A percentile compares a stretch with the other conserved stretches of the same genome.
Evolutionary conservation across 2,329 filamentous ascomycete species (phyloP).

Genomic region (Cladosporium phlei): DNA sequence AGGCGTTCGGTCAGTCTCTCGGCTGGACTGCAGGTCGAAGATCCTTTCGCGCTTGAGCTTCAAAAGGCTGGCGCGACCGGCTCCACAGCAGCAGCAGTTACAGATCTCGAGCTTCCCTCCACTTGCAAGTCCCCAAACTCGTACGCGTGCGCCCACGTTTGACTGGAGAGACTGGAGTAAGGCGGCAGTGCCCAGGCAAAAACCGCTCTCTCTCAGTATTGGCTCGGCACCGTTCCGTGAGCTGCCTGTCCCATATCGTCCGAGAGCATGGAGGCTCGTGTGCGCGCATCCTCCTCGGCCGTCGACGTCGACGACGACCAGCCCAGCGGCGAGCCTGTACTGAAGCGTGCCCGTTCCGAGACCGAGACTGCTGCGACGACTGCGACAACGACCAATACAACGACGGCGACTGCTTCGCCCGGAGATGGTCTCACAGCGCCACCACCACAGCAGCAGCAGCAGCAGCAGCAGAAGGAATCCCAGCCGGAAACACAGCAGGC

Average conservation of each 20-base stretch:
- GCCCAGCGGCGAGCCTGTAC: slow-evolving; percentile 17
- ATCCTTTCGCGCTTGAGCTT: not conserved
- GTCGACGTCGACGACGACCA: slow-evolving; percentile 14
- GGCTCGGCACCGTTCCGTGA: slow-evolving; percentile 8
- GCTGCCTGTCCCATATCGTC: not conserved
- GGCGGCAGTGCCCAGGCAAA: slow-evolving; percentile 7
- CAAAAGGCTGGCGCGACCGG: slow-evolving; percentile 7
- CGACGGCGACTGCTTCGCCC: slow-evolving; percentile 1
- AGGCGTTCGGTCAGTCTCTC: not conserved
- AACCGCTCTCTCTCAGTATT: slow-evolving; percentile 6
- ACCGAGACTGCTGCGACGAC: slow-evolving; percentile 7
- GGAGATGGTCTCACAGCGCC: slow-evolving; percentile 2
- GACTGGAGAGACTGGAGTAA: slow-evolving; percentile 6
- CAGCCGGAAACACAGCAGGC: slow-evolving; percentile 11
- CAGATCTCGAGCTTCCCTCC: slow-evolving; percentile 8
- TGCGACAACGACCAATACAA: slow-evolving; percentile 1
- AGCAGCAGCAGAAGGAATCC: slow-evolving; percentile 1
- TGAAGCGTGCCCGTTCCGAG: slow-evolving; percentile 20
- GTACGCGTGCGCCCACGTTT: slow-evolving; percentile 7
- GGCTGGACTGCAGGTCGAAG: not conserved
- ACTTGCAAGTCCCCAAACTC: slow-evolving; percentile 6
- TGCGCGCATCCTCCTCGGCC: slow-evolving; percentile 14
- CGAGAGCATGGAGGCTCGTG: slow-evolving; percentile 11
- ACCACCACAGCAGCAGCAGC: no score
- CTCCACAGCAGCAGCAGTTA: slow-evolving; percentile 1